These are phyloP conservation scores for Ramalina intermedia DNA, from an alignment of 495 filamentous ascomycete genomes.

Conservation along the genomic window DNA sequence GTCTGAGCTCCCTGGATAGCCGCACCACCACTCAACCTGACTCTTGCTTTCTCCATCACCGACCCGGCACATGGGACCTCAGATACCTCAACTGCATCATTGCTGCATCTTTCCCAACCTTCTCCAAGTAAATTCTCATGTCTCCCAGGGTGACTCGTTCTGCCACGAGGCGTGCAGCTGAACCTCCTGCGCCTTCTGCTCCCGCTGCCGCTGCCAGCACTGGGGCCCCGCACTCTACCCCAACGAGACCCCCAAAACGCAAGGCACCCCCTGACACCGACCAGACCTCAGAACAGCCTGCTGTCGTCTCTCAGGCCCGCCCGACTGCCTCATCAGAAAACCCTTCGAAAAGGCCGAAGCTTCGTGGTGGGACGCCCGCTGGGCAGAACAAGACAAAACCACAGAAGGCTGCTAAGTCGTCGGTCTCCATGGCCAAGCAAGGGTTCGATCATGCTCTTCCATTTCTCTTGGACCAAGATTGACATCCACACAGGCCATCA, in stretches of 20 bases:
- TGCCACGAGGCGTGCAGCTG: slow-evolving; percentile 62
- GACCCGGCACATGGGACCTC: not conserved
- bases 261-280: slow-evolving; percentile 35
- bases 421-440: slow-evolving; percentile 68
- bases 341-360: slow-evolving; percentile 39
- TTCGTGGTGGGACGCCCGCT: slow-evolving; percentile 11
- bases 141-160: slow-evolving; percentile 73
- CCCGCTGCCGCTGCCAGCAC: slow-evolving; percentile 2
- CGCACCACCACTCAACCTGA: not conserved
- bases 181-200: slow-evolving; percentile 22
- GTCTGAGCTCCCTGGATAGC: slow-evolving; percentile 2
- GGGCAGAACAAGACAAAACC: slow-evolving; percentile 25
- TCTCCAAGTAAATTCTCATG: slow-evolving; percentile 44
- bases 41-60: not conserved
- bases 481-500: slow-evolving; percentile 4
- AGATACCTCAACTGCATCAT: not conserved
- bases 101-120: not conserved
- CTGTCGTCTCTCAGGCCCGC: slow-evolving; percentile 22
- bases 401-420: slow-evolving; percentile 46
- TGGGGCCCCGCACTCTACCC: slow-evolving; percentile 1
- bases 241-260: slow-evolving; percentile 33
- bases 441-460: slow-evolving; percentile 36
- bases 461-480: not conserved
- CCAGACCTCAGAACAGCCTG: slow-evolving; percentile 24
- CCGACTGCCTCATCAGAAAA: slow-evolving; percentile 21